Evolutionary conservation across 164 flowering plant species (phyloP).

Genomic region (Platanus orientalis): DNA sequence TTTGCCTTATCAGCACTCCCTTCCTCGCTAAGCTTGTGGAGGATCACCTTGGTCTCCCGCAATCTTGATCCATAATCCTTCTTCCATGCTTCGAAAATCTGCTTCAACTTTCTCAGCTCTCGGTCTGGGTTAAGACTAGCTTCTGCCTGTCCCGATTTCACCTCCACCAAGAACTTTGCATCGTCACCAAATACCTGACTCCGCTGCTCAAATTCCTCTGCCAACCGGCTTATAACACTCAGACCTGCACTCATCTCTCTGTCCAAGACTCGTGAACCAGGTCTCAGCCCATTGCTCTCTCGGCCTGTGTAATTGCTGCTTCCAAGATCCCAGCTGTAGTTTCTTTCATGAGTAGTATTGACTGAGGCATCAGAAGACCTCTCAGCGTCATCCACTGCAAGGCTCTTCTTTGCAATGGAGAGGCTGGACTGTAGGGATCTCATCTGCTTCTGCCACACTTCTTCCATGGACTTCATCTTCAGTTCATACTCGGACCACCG

Average conservation of each 20-base stretch:
- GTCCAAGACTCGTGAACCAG: constrained; percentile 20
- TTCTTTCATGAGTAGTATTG: constrained; percentile 43
- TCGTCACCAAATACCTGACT: constrained; percentile 90
- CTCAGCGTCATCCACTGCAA: too few relatives aligned
- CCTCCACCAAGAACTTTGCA: constrained; percentile 94
- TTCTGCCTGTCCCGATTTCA: constrained; percentile 85
- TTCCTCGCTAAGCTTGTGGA: constrained; percentile 70
- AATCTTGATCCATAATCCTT: constrained; percentile 75
- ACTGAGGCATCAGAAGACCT: constrained; percentile 81
- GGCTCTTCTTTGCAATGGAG: too few relatives aligned
- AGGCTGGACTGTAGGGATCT: too few relatives aligned
- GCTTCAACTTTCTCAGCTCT: constrained; percentile 78
- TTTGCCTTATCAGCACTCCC: constrained; percentile 41
- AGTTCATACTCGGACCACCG: constrained; percentile 94
- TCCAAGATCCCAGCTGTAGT: constrained; percentile 49
- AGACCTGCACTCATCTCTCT: constrained; percentile 65
- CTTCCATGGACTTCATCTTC: constrained; percentile 98
- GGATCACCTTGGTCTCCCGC: constrained; percentile 77
- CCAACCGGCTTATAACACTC: constrained; percentile 75
- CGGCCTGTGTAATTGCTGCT: constrained; percentile 28
- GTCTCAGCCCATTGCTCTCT: constrained; percentile 55
- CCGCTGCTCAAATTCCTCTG: constrained; percentile 89
- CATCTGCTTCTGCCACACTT: constrained; percentile 99
- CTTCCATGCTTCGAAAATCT: constrained; percentile 91
- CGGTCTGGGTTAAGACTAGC: constrained; percentile 79